Evolutionary conservation across 2,329 filamentous ascomycete genomes (phyloP).

Genomic region (Colletotrichum tabaci): DNA sequence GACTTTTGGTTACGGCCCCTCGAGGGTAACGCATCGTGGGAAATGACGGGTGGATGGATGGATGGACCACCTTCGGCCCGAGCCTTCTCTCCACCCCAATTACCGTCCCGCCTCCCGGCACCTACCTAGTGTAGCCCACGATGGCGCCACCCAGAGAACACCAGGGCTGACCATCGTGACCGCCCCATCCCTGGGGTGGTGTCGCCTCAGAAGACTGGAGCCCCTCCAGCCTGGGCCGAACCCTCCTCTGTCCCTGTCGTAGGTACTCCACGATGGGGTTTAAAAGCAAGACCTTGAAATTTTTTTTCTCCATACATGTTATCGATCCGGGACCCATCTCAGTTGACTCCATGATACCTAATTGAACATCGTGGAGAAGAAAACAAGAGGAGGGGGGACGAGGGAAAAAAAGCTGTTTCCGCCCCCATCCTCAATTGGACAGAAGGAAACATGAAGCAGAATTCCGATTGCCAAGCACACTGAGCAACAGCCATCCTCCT

Average conservation of each 20-base stretch:
- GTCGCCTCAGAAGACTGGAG: too few relatives aligned
- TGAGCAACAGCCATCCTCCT: background rate
- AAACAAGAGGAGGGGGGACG: too few relatives aligned
- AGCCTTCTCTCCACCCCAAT: background rate
- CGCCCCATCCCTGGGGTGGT: background rate
- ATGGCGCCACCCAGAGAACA: background rate
- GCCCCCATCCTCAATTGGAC: too few relatives aligned
- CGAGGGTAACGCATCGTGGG: background rate
- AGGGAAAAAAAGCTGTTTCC: too few relatives aligned
- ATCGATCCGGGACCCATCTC: too few relatives aligned
- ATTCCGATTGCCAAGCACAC: background rate
- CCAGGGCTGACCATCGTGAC: slow-evolving; percentile 14
- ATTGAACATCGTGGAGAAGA: background rate
- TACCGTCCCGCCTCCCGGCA: background rate
- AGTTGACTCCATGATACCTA: background rate
- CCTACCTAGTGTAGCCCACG: background rate
- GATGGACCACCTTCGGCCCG: slow-evolving; percentile 5
- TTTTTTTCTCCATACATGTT: too few relatives aligned
- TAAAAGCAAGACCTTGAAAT: too few relatives aligned
- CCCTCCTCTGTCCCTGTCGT: too few relatives aligned
- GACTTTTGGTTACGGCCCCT: background rate
- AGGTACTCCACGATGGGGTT: background rate
- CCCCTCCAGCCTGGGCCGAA: too few relatives aligned
- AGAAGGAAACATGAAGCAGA: background rate
- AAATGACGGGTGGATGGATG: background rate